Percentiles rank a stretch among this genome's conserved stretches.
phyloP scores from a whole-genome alignment of 2,329 filamentous ascomycete genomes.

The Acrocalymma vagum region DNA sequence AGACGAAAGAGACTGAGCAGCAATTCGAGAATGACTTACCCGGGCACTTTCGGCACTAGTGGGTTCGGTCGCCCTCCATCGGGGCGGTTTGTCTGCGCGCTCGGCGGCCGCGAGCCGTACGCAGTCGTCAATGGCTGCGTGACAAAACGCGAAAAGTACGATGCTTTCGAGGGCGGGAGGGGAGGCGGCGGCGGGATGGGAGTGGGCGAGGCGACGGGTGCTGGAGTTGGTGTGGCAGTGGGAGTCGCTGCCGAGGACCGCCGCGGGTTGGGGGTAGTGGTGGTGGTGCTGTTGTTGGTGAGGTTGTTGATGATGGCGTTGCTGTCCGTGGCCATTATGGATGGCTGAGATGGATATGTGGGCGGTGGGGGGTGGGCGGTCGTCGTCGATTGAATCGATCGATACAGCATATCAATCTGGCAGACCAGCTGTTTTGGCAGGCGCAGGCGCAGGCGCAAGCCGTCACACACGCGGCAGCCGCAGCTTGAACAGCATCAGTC shows the following conservation, averaged over 20 bases:
- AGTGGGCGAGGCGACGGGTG: background rate
- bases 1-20: background rate
- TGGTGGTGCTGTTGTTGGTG: background rate
- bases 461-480: too few relatives aligned
- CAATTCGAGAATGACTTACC: too few relatives aligned
- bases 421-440: too few relatives aligned
- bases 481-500: too few relatives aligned
- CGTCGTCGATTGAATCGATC: too few relatives aligned
- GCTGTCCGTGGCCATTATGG: slow-evolving; percentile 1
- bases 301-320: too few relatives aligned
- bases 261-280: background rate
- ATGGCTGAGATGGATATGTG: slow-evolving; percentile 7
- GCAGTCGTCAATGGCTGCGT: slow-evolving; percentile 60
- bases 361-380: slow-evolving; percentile 11
- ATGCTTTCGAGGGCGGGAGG: slow-evolving; percentile 44
- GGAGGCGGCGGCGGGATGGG: slow-evolving; percentile 40
- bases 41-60: slow-evolving; percentile 44
- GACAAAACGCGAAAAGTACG: slow-evolving; percentile 61
- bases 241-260: background rate
- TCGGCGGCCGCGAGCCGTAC: slow-evolving; percentile 62
- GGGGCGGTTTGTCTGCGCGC: slow-evolving; percentile 55
- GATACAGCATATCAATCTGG: too few relatives aligned
- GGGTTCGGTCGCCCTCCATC: slow-evolving; percentile 46
- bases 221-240: background rate
- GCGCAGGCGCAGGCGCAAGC: too few relatives aligned